These are phyloP conservation scores for Ceratobasidium sp. DNA, from an alignment of 1,284 basidiomycete species.

Conservation along the genomic window DNA sequence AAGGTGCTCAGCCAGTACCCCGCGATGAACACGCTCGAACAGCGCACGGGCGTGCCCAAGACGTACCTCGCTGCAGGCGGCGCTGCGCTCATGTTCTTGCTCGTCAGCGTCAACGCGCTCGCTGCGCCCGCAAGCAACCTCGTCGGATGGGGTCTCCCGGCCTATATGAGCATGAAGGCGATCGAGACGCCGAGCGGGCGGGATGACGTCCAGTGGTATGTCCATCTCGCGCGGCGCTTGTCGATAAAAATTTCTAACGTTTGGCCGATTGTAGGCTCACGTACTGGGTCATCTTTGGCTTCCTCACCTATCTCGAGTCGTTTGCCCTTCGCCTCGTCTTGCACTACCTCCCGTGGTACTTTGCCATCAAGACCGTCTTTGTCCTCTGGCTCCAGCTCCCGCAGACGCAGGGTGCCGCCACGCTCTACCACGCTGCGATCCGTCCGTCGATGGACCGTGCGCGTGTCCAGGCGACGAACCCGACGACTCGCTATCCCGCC, in stretches of 20 bases:
- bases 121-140: conserved; percentile 86
- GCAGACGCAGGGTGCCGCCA: conserved; percentile 61
- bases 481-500: conserved; percentile 44
- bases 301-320: conserved; percentile 87
- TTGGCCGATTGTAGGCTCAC: conserved; percentile 62
- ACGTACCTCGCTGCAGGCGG: conserved; percentile 87
- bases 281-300: conserved; percentile 88
- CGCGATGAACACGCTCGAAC: conserved; percentile 83
- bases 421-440: conserved; percentile 47
- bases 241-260: neutral
- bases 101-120: conserved; percentile 85
- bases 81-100: conserved; percentile 70
- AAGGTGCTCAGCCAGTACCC: conserved; percentile 97
- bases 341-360: conserved; percentile 91
- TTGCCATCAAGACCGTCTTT: conserved; percentile 88
- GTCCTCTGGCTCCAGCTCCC: conserved; percentile 89
- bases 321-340: conserved; percentile 79
- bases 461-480: conserved; percentile 29
- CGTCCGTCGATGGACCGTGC: conserved; percentile 46
- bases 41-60: conserved; percentile 93
- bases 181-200: conserved; percentile 78
- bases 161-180: conserved; percentile 88
- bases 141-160: conserved; percentile 85
- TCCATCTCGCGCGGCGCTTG: neutral
- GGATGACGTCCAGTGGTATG: conserved; percentile 83